A percentile compares a stretch with the other conserved stretches of the same genome.
Conservation (phyloP, 2,329 filamentous ascomycete genomes). For the Ramichloridium luteum region DNA sequence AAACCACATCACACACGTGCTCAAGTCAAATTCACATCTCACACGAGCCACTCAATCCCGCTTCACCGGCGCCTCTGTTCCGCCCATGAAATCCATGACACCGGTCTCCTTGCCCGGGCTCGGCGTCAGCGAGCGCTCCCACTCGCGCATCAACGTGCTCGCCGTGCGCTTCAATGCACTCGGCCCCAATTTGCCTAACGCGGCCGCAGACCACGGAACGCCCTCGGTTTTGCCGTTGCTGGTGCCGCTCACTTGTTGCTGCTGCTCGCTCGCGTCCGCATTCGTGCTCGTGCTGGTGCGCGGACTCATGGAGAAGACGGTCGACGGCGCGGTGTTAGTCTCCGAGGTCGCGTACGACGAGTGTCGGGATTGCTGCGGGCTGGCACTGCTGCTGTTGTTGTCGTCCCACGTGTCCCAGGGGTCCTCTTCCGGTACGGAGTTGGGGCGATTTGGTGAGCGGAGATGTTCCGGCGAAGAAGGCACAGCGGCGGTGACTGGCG, state of each 20-base stretch:
- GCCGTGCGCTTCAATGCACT: slow-evolving; percentile 71
- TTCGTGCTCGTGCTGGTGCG: slow-evolving; percentile 10
- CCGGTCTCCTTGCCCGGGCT: slow-evolving; percentile 17
- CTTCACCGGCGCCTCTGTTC: too few relatives aligned
- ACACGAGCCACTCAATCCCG: too few relatives aligned
- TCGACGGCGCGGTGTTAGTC: slow-evolving; percentile 15
- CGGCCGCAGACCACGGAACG: slow-evolving; percentile 53
- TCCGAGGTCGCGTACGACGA: slow-evolving; percentile 17
- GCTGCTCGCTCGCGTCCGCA: slow-evolving; percentile 5
- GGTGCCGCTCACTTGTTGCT: too few relatives aligned
- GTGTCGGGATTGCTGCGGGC: slow-evolving; percentile 14
- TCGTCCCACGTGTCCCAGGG: slow-evolving; percentile 23
- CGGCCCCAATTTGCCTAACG: slow-evolving; percentile 58
- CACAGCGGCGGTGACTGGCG: too few relatives aligned
- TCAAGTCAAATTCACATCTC: too few relatives aligned
- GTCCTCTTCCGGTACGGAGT: slow-evolving; percentile 11
- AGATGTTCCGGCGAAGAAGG: too few relatives aligned
- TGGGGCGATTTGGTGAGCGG: too few relatives aligned
- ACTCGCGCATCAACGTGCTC: slow-evolving; percentile 78
- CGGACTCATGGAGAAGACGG: slow-evolving; percentile 17
- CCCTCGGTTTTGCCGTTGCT: too few relatives aligned
- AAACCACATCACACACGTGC: too few relatives aligned
- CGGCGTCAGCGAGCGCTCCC: slow-evolving; percentile 63
- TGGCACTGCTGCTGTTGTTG: too few relatives aligned
- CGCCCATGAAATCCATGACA: slow-evolving; percentile 18